A percentile compares a stretch with the other conserved stretches of the same genome.
Evolutionary conservation across 495 filamentous ascomycete genomes (phyloP).

Genomic region (Hyaloscypha bicolor): DNA sequence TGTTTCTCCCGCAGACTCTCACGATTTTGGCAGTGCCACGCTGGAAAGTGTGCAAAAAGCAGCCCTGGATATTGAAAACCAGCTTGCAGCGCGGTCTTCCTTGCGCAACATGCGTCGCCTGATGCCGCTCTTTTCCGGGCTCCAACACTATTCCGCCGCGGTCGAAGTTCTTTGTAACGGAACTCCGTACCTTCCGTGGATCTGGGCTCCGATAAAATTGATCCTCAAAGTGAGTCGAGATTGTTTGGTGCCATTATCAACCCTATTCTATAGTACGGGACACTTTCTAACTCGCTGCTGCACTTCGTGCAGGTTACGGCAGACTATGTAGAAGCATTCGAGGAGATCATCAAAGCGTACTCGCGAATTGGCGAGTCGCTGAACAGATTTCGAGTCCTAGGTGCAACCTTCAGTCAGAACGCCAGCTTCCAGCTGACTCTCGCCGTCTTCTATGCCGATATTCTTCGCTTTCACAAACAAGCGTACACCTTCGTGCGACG

Average conservation of each 20-base stretch:
- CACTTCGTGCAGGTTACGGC: constrained; percentile 22
- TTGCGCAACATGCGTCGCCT: constrained; percentile 38
- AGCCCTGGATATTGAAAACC: constrained; percentile 32
- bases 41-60: constrained; percentile 32
- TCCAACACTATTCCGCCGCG: constrained; percentile 37
- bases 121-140: constrained; percentile 36
- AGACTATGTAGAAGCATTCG: constrained; percentile 28
- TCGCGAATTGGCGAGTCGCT: constrained; percentile 39
- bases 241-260: constrained; percentile 10
- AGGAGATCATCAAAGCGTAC: constrained; percentile 41
- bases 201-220: constrained; percentile 31
- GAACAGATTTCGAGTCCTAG: constrained; percentile 36
- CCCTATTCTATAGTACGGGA: no score
- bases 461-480: constrained; percentile 44
- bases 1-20: constrained; percentile 38
- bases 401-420: constrained; percentile 33
- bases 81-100: constrained; percentile 26
- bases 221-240: constrained; percentile 29
- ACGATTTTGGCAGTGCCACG: constrained; percentile 36
- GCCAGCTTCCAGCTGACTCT: constrained; percentile 36
- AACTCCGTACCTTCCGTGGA: constrained; percentile 43
- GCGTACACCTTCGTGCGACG: constrained; percentile 49
- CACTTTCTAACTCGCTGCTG: no score
- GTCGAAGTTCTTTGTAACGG: constrained; percentile 43
- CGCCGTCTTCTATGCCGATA: constrained; percentile 40